phyloP scores from a whole-genome alignment of 129 eudicot species.

The Saussurea involucrata region DNA sequence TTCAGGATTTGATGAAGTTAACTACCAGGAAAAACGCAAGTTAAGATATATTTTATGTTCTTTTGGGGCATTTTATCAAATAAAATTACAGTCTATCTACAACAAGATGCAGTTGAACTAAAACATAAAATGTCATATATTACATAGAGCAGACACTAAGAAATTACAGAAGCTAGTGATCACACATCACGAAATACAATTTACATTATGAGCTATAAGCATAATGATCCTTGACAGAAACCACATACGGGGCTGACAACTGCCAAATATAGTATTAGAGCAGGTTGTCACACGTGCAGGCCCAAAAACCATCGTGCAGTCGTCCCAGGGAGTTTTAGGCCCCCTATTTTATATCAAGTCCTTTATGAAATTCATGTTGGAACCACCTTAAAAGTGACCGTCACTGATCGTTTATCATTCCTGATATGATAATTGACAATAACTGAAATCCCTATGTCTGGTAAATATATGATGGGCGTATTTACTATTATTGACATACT shows the following conservation, averaged over 20 bases:
- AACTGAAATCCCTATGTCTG: too few species aligned
- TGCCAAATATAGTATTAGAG: not conserved
- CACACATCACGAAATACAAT: not conserved
- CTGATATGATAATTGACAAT: too few species aligned
- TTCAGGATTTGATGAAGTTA: not conserved
- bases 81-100: not conserved
- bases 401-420: too few species aligned
- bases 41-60: not conserved
- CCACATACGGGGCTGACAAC: not conserved
- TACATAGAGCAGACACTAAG: not conserved
- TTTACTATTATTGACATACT: too few species aligned
- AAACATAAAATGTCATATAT: not conserved
- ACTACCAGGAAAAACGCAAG: not conserved
- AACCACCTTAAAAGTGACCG: too few species aligned
- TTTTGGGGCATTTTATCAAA: not conserved
- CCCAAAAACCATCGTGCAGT: not conserved
- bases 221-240: not conserved
- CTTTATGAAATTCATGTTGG: too few species aligned
- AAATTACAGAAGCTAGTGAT: not conserved
- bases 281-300: not conserved
- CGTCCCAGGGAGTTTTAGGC: not conserved
- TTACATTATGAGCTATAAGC: not conserved
- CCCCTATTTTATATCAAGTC: not conserved
- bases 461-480: too few species aligned
- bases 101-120: not conserved